These are phyloP conservation scores for Paraconiothyrium sp. DNA, from an alignment of 2,329 filamentous ascomycete genomes.

Conservation along the genomic window DNA sequence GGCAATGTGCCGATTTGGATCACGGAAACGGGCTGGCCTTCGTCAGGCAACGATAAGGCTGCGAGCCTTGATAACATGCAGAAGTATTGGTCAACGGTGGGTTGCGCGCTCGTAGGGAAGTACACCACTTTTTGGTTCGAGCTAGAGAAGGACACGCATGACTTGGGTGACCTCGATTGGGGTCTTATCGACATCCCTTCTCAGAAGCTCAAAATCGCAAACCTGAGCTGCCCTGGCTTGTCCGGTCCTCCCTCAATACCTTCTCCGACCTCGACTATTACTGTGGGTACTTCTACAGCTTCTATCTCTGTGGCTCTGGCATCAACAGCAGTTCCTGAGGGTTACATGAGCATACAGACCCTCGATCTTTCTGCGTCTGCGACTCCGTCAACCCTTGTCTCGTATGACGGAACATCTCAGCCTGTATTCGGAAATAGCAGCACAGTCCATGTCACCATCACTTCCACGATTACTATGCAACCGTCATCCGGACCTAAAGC, in stretches of 20 bases:
- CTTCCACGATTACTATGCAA: background rate
- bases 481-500: background rate
- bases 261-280: background rate
- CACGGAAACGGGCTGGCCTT: constrained; percentile 47
- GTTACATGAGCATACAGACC: background rate
- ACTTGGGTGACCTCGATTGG: constrained; percentile 36
- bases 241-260: background rate
- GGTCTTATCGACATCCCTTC: constrained; percentile 31
- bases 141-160: constrained; percentile 34
- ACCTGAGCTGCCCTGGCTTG: constrained; percentile 30
- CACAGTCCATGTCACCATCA: constrained; percentile 1
- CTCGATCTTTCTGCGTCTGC: too few relatives aligned
- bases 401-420: background rate
- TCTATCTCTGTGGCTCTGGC: background rate
- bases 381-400: background rate
- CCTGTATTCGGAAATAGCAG: background rate
- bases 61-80: constrained; percentile 30
- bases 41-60: constrained; percentile 20
- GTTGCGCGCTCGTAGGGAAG: constrained; percentile 41
- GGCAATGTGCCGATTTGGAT: constrained; percentile 44
- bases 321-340: background rate
- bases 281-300: background rate
- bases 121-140: constrained; percentile 48
- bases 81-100: constrained; percentile 42
- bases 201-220: constrained; percentile 28